phyloP scores from a whole-genome alignment of 495 filamentous ascomycete genomes.

The Parathielavia appendiculata region DNA sequence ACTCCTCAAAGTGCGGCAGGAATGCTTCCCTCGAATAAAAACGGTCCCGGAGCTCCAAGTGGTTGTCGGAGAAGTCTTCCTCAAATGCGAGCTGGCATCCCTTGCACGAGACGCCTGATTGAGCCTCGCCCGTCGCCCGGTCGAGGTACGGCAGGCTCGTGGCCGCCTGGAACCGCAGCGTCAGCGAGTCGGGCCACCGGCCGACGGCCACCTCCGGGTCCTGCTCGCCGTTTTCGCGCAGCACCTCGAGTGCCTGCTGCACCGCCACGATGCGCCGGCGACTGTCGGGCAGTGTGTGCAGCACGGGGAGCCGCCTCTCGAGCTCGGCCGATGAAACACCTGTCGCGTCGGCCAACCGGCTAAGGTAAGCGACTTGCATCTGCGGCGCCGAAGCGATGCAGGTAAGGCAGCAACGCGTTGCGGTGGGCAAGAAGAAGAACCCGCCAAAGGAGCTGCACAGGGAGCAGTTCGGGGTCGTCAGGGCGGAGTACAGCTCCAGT shows the following conservation, averaged over 20 bases:
- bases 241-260: not conserved
- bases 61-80: slow-evolving; percentile 9
- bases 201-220: not conserved
- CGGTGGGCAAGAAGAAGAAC: slow-evolving; percentile 11
- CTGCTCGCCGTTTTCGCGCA: not conserved
- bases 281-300: slow-evolving; percentile 14
- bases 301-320: slow-evolving; percentile 1
- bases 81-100: slow-evolving; percentile 11
- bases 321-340: not conserved
- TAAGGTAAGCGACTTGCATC: slow-evolving; percentile 6
- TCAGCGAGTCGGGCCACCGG: slow-evolving; percentile 12
- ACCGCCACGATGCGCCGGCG: slow-evolving; percentile 5
- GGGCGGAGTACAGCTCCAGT: not conserved
- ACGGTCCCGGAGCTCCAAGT: slow-evolving; percentile 7
- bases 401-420: slow-evolving; percentile 10
- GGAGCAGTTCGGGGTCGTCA: slow-evolving; percentile 1
- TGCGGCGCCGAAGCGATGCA: slow-evolving; percentile 11
- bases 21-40: slow-evolving; percentile 8
- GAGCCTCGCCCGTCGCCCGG: not conserved
- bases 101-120: slow-evolving; percentile 13
- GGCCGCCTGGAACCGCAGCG: slow-evolving; percentile 13
- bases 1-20: slow-evolving; percentile 8
- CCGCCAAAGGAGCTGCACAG: slow-evolving; percentile 13
- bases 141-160: slow-evolving; percentile 11
- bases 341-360: slow-evolving; percentile 8